Evolutionary conservation across 23 red algal species (phyloP).

Genomic region (Gracilaria gracilis): DNA sequence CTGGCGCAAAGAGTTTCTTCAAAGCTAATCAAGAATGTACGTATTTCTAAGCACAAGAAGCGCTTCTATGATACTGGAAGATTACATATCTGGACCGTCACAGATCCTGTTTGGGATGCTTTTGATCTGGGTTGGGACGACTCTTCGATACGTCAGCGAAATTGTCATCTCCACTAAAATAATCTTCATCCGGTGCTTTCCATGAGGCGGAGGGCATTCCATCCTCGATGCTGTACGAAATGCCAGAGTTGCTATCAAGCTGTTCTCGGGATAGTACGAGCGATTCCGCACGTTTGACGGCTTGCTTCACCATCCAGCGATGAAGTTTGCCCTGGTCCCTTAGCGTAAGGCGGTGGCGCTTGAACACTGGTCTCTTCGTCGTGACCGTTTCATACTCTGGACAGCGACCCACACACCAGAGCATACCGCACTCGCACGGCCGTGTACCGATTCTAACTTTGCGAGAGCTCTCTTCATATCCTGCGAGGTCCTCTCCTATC

Average conservation of each 20-base stretch:
- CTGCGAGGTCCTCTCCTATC: slow-evolving; percentile 23
- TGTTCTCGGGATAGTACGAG: not conserved
- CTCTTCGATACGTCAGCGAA: not conserved
- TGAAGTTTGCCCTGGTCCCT: slow-evolving; percentile 18
- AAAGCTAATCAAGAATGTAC: no score
- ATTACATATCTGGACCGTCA: no score
- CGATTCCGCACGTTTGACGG: not conserved
- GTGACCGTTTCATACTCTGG: not conserved
- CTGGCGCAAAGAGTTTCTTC: no score
- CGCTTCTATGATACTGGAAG: no score
- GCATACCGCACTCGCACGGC: slow-evolving; percentile 19
- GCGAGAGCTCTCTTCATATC: slow-evolving; percentile 6
- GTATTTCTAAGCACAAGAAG: no score
- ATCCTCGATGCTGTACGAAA: not conserved
- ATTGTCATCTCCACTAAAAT: not conserved
- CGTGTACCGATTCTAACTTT: not conserved
- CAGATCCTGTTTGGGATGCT: not conserved
- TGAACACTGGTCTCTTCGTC: slow-evolving; percentile 41
- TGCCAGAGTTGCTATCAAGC: not conserved
- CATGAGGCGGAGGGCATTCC: not conserved
- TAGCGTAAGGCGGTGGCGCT: slow-evolving; percentile 29
- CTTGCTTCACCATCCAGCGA: slow-evolving; percentile 34
- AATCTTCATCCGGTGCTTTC: not conserved
- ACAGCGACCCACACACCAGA: slow-evolving; percentile 30
- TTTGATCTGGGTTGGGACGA: not conserved